These are phyloP conservation scores for Piedraia hortae DNA, from an alignment of 2,329 filamentous ascomycete genomes.

Conservation along the genomic window DNA sequence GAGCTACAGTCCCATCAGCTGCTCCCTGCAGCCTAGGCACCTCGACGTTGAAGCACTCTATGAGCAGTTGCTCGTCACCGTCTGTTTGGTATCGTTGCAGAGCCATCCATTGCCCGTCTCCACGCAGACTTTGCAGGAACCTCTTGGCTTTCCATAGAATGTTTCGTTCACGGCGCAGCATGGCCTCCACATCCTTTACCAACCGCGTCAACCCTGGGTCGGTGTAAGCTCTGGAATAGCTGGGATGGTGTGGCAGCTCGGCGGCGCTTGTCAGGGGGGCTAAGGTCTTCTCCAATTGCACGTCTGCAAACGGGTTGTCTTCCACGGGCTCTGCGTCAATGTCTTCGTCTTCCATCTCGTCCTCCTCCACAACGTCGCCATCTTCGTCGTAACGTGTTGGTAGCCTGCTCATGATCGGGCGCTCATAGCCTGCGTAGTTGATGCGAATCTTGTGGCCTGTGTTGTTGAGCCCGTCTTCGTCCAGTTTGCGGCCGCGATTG, in stretches of 20 bases:
- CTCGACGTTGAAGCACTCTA: too few species aligned
- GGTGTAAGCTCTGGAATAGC: conserved; percentile 45
- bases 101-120: conserved; percentile 41
- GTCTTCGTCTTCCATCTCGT: conserved; percentile 34
- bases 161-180: conserved; percentile 47
- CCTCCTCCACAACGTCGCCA: conserved; percentile 22
- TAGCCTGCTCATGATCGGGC: conserved; percentile 48
- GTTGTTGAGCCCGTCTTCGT: conserved; percentile 42
- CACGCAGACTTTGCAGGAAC: conserved; percentile 42
- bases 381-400: conserved; percentile 48
- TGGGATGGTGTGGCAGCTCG: conserved; percentile 47
- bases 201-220: conserved; percentile 47
- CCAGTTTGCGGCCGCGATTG: conserved; percentile 55
- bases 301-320: conserved; percentile 43
- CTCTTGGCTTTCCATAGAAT: conserved; percentile 49
- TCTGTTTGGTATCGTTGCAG: conserved; percentile 24
- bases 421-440: conserved; percentile 44
- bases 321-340: conserved; percentile 35
- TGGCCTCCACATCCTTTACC: conserved; percentile 36
- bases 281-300: conserved; percentile 23
- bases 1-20: conserved; percentile 2
- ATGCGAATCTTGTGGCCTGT: conserved; percentile 30
- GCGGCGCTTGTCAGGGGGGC: conserved; percentile 48
- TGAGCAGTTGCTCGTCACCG: conserved; percentile 18
- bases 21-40: neutral